These are phyloP conservation scores for Escallonia rubra DNA, from an alignment of 129 eudicot genomes.

Conservation along the genomic window DNA sequence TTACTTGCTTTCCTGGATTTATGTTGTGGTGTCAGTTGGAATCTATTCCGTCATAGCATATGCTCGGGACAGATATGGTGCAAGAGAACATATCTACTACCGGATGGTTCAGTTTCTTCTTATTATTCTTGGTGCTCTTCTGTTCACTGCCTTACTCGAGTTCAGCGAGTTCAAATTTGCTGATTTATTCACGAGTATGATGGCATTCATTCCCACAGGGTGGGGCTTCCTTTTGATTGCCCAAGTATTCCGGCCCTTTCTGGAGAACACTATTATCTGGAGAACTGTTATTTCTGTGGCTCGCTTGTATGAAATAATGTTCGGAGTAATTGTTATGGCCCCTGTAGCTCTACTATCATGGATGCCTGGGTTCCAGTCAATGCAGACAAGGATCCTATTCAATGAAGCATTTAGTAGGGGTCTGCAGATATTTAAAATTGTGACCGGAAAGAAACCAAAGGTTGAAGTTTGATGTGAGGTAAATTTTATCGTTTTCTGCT, in stretches of 20 bases:
- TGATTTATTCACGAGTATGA: slow-evolving; percentile 71
- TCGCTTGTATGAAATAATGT: slow-evolving; percentile 73
- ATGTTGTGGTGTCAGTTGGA: slow-evolving; percentile 53
- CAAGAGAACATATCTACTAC: slow-evolving; percentile 77
- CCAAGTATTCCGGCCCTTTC: slow-evolving; percentile 64
- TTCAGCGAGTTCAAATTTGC: slow-evolving; percentile 57
- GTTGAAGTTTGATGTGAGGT: slow-evolving; percentile 40
- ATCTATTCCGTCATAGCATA: slow-evolving; percentile 43
- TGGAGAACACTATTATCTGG: slow-evolving; percentile 67
- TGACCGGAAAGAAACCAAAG: slow-evolving; percentile 67
- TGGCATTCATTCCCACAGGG: slow-evolving; percentile 94
- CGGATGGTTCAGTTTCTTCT: slow-evolving; percentile 89
- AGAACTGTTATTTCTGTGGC: slow-evolving; percentile 65
- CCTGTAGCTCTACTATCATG: slow-evolving; percentile 83
- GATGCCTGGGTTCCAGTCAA: slow-evolving; percentile 91
- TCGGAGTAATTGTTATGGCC: slow-evolving; percentile 79
- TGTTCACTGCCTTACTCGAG: slow-evolving; percentile 51
- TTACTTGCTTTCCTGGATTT: slow-evolving; percentile 90
- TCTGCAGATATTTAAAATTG: slow-evolving; percentile 66
- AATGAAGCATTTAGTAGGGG: slow-evolving; percentile 96
- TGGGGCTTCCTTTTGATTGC: slow-evolving; percentile 90
- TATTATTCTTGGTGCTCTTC: slow-evolving; percentile 44
- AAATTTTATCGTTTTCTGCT: slow-evolving; percentile 4
- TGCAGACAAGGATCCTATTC: slow-evolving; percentile 98
- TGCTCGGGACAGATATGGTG: slow-evolving; percentile 74